These are phyloP conservation scores for Lodderomyces margitis DNA, from an alignment of 1,139 yeast genomes.

Conservation along the genomic window DNA sequence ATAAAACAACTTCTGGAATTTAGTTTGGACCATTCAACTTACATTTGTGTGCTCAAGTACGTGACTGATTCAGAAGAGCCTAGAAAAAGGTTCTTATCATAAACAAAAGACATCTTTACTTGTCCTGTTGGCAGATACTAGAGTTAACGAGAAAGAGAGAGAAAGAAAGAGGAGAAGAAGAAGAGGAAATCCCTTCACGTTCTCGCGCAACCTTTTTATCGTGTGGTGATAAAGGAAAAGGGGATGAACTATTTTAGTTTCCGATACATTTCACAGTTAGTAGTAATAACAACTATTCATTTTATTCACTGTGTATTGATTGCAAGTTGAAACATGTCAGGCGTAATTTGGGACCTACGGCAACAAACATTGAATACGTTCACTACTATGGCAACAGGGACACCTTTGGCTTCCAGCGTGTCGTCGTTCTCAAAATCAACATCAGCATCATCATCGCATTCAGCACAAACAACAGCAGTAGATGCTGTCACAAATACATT, in stretches of 20 bases:
- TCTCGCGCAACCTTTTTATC: background rate
- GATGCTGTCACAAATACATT: background rate
- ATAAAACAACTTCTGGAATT: no score
- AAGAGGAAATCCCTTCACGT: background rate
- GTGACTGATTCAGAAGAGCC: background rate
- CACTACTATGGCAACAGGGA: background rate
- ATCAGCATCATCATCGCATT: constrained; percentile 1
- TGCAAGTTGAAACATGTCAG: no score
- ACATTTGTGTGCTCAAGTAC: background rate
- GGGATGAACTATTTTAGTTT: background rate
- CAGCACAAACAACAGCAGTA: background rate
- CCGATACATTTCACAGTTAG: background rate
- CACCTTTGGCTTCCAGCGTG: background rate
- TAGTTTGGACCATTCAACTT: no score
- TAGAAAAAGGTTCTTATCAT: background rate
- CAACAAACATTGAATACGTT: background rate
- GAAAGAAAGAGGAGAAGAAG: no score
- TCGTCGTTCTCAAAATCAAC: background rate
- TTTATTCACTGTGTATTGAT: no score
- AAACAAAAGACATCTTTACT: no score
- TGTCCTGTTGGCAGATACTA: background rate
- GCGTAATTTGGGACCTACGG: background rate
- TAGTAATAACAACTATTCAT: background rate
- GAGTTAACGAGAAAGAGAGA: background rate
- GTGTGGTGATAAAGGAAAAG: constrained; percentile 1